Evolutionary conservation across 345 rosid species (phyloP).

Genomic region (Rhodamnia argentea): DNA sequence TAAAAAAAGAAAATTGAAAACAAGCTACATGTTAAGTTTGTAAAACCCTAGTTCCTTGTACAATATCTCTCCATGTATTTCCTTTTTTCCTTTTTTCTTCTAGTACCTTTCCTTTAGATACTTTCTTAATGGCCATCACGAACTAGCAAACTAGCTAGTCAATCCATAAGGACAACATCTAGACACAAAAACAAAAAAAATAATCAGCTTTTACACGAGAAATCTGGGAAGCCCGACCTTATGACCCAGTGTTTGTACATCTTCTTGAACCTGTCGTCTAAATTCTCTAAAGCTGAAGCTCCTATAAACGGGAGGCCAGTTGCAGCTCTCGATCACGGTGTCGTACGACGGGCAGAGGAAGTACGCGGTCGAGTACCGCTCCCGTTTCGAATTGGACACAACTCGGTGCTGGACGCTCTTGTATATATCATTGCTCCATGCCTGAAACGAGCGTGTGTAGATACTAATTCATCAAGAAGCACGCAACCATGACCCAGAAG

Average conservation of each 20-base stretch:
- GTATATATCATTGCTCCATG: constrained; percentile 87
- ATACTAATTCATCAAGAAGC: neutral
- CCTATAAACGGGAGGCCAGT: constrained; percentile 37
- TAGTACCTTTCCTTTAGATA: neutral
- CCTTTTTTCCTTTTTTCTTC: neutral
- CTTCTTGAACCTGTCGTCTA: constrained; percentile 68
- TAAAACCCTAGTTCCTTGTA: neutral
- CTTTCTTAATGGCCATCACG: neutral
- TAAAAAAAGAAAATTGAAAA: neutral
- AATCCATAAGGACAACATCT: neutral
- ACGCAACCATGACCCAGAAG: neutral
- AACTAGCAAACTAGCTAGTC: neutral
- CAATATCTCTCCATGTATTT: neutral
- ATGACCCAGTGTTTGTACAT: constrained; percentile 58
- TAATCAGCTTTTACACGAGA: constrained; percentile 15
- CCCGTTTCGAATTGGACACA: constrained; percentile 51
- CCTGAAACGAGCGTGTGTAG: constrained; percentile 22
- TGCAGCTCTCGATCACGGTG: constrained; percentile 43
- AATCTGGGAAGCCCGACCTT: constrained; percentile 87
- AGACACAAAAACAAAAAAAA: neutral
- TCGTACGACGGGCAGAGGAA: constrained; percentile 83
- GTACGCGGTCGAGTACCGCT: constrained; percentile 85
- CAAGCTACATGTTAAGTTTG: neutral
- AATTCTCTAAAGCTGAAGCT: constrained; percentile 69
- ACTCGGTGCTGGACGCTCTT: constrained; percentile 85